Evolutionary conservation across 2,329 filamentous ascomycete genomes (phyloP).

Genomic region (Exophiala dermatitidis): DNA sequence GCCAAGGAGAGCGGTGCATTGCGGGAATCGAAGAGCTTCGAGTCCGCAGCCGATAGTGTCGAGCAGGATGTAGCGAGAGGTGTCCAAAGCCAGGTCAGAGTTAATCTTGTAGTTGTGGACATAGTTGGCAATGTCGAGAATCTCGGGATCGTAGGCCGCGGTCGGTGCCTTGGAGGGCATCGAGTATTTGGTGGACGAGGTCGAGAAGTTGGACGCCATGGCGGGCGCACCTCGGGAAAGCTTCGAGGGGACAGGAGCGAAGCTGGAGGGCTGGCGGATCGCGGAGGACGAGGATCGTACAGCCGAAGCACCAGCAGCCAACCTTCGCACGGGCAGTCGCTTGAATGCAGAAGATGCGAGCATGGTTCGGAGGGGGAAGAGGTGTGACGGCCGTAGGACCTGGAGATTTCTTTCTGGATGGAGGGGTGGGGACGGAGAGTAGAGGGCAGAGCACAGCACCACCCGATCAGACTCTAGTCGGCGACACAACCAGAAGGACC

Average conservation of each 20-base stretch:
- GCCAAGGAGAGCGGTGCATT: conserved; percentile 90
- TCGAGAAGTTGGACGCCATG: conserved; percentile 34
- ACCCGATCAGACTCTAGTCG: not conserved
- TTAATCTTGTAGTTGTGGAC: conserved; percentile 86
- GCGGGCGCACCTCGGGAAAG: conserved; percentile 12
- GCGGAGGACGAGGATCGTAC: conserved; percentile 18
- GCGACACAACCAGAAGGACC: not conserved
- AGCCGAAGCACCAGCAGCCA: conserved; percentile 24
- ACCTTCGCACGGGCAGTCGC: conserved; percentile 22
- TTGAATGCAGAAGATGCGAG: conserved; percentile 23
- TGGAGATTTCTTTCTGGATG: not conserved
- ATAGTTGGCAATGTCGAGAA: conserved; percentile 90
- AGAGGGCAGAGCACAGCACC: not conserved
- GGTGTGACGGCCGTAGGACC: not conserved
- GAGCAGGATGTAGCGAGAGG: conserved; percentile 90
- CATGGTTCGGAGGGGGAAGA: conserved; percentile 12
- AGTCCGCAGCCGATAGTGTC: conserved; percentile 96
- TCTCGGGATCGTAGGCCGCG: conserved; percentile 77
- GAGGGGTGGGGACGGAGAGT: conserved; percentile 1
- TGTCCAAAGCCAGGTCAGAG: conserved; percentile 91
- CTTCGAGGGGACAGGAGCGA: conserved; percentile 1
- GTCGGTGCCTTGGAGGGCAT: conserved; percentile 33
- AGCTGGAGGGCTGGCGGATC: conserved; percentile 11
- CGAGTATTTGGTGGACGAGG: conserved; percentile 36
- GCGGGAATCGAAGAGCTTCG: conserved; percentile 88